These are phyloP conservation scores for Shiraia bambusicola DNA, from an alignment of 2,329 filamentous ascomycete genomes.

Conservation along the genomic window DNA sequence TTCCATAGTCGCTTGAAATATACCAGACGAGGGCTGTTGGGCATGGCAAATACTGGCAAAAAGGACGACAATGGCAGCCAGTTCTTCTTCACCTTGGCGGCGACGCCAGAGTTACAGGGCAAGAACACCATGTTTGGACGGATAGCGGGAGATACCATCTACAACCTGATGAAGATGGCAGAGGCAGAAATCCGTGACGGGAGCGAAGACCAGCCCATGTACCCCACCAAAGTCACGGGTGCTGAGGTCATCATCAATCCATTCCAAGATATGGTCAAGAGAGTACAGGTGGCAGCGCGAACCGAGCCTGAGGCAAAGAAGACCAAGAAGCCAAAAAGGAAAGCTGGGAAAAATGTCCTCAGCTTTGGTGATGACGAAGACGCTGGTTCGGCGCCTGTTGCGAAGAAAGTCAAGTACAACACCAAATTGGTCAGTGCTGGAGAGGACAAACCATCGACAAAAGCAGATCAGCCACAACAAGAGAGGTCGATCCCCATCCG, in stretches of 20 bases:
- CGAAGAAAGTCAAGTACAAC: slow-evolving; percentile 79
- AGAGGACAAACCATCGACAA: slow-evolving; percentile 40
- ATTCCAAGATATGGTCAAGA: slow-evolving; percentile 77
- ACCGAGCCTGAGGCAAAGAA: slow-evolving; percentile 49
- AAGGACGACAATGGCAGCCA: slow-evolving; percentile 87
- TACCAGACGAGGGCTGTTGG: slow-evolving; percentile 83
- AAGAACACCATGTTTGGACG: slow-evolving; percentile 94
- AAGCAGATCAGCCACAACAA: slow-evolving; percentile 36
- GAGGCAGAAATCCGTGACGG: slow-evolving; percentile 78
- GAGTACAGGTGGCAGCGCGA: slow-evolving; percentile 57
- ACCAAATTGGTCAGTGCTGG: slow-evolving; percentile 64
- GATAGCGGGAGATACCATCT: slow-evolving; percentile 90
- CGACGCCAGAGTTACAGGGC: slow-evolving; percentile 79
- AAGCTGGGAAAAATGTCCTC: slow-evolving; percentile 72
- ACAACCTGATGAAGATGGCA: slow-evolving; percentile 91
- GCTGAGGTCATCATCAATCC: slow-evolving; percentile 79
- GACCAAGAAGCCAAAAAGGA: slow-evolving; percentile 63
- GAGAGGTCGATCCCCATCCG: slow-evolving; percentile 37
- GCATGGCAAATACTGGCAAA: slow-evolving; percentile 89
- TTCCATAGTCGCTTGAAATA: slow-evolving; percentile 91
- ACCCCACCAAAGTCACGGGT: slow-evolving; percentile 75
- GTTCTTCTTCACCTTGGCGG: slow-evolving; percentile 90
- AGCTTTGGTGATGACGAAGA: slow-evolving; percentile 72
- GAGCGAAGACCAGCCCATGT: slow-evolving; percentile 78
- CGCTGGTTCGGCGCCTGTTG: slow-evolving; percentile 57